Evolutionary conservation across 2,329 filamentous ascomycete species (phyloP).

Genomic region (Hypoxylon sp.): DNA sequence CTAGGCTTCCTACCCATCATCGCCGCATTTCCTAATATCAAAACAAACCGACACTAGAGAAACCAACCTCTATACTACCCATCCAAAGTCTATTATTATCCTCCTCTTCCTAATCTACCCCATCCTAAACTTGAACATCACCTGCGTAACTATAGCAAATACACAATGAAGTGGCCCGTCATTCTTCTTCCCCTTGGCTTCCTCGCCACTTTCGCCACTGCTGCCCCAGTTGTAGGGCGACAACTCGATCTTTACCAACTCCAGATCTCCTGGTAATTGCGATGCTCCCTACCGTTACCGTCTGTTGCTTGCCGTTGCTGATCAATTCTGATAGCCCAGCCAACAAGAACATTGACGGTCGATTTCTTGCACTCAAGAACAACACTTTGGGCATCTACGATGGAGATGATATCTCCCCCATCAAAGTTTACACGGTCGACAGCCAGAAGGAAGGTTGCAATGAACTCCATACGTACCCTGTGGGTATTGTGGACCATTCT

Average conservation of each 20-base stretch:
- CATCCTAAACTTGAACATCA: not conserved
- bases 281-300: not conserved
- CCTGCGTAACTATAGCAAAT: slow-evolving; percentile 9
- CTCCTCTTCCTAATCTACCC: slow-evolving; percentile 1
- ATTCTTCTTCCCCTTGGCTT: slow-evolving; percentile 49
- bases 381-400: slow-evolving; percentile 55
- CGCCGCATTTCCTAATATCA: slow-evolving; percentile 7
- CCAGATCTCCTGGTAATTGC: slow-evolving; percentile 49
- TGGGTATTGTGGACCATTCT: slow-evolving; percentile 56
- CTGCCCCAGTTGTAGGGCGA: slow-evolving; percentile 46
- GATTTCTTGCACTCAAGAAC: slow-evolving; percentile 53
- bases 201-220: slow-evolving; percentile 43
- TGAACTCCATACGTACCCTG: slow-evolving; percentile 58
- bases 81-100: not conserved
- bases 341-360: slow-evolving; percentile 52
- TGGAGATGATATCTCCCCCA: slow-evolving; percentile 35
- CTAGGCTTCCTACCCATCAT: slow-evolving; percentile 7
- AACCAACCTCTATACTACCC: slow-evolving; percentile 4
- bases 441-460: slow-evolving; percentile 50
- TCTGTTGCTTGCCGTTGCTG: slow-evolving; percentile 7
- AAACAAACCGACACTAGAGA: slow-evolving; percentile 9
- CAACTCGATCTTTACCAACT: slow-evolving; percentile 51
- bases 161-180: slow-evolving; percentile 50
- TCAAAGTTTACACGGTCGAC: slow-evolving; percentile 54
- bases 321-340: slow-evolving; percentile 30